These are phyloP conservation scores for Aquilaria agallochum DNA, from an alignment of 441 rosid genomes.

Conservation along the genomic window DNA sequence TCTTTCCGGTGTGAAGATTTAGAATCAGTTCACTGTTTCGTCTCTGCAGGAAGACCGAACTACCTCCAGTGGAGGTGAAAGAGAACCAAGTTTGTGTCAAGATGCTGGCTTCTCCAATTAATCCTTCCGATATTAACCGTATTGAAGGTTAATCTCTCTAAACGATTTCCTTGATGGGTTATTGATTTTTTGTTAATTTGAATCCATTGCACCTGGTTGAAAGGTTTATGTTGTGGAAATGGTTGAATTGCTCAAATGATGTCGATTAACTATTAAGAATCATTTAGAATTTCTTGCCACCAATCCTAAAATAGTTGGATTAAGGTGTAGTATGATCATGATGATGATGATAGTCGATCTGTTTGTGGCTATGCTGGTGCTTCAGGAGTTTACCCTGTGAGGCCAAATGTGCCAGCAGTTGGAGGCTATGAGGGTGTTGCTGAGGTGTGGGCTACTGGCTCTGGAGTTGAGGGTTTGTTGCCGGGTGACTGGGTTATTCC, in stretches of 20 bases:
- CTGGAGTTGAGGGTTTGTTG: conserved; percentile 52
- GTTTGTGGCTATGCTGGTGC: conserved; percentile 8
- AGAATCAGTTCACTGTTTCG: not conserved
- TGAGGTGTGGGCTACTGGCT: conserved; percentile 66
- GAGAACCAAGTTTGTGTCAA: conserved; percentile 77
- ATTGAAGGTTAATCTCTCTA: conserved; percentile 62
- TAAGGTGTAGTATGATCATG: not conserved
- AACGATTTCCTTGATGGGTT: not conserved
- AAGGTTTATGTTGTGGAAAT: not conserved
- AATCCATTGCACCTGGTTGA: too few relatives aligned
- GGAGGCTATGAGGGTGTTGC: conserved; percentile 98
- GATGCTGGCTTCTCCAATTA: conserved; percentile 91
- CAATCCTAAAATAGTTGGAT: not conserved
- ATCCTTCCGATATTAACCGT: conserved; percentile 92
- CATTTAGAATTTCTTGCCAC: not conserved
- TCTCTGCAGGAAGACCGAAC: conserved; percentile 43
- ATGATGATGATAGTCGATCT: not conserved
- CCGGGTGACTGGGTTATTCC: conserved; percentile 93
- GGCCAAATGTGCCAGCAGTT: conserved; percentile 84
- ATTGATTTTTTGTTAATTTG: not conserved
- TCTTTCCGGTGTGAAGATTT: not conserved
- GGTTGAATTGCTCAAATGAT: not conserved
- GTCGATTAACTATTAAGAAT: not conserved
- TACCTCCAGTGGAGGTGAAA: conserved; percentile 75
- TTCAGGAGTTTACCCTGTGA: conserved; percentile 83